Evolutionary conservation across 2,329 filamentous ascomycete genomes (phyloP).

Genomic region (Aspergillus niger): DNA sequence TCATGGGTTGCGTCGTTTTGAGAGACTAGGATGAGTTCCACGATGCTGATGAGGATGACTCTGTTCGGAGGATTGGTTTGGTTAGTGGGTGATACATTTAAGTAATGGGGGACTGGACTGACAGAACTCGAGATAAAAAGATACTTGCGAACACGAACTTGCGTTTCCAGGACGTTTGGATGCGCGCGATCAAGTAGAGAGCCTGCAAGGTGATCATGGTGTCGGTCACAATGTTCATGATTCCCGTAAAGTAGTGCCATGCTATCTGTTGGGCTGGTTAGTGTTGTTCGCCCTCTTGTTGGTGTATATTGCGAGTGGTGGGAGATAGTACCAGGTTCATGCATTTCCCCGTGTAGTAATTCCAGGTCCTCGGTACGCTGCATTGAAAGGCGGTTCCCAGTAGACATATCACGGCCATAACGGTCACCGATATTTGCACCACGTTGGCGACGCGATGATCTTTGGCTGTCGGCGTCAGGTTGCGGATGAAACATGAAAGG

Average conservation of each 20-base stretch:
- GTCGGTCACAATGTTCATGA: constrained; percentile 27
- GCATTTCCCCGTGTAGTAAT: constrained; percentile 22
- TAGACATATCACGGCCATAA: constrained; percentile 18
- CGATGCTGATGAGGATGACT: constrained; percentile 18
- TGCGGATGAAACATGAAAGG: constrained; percentile 25
- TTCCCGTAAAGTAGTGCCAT: constrained; percentile 23
- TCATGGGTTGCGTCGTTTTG: constrained; percentile 15
- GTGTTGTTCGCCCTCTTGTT: too few species aligned
- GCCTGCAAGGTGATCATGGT: constrained; percentile 25
- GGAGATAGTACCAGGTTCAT: constrained; percentile 20
- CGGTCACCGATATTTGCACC: constrained; percentile 16
- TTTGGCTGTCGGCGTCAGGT: constrained; percentile 21
- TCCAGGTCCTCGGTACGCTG: constrained; percentile 20
- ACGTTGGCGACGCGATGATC: constrained; percentile 20
- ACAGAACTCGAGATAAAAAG: constrained; percentile 26
- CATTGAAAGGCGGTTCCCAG: constrained; percentile 26
- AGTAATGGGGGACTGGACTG: constrained; percentile 4
- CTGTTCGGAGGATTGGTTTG: constrained; percentile 3
- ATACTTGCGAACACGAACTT: constrained; percentile 24
- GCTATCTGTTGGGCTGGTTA: constrained; percentile 4
- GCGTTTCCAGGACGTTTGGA: constrained; percentile 23
- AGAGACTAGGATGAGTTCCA: constrained; percentile 18
- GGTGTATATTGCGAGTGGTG: background rate
- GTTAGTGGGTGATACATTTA: background rate
- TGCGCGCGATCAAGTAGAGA: constrained; percentile 21